Conservation (phyloP, 139 green algal genomes). For the Tetradesmus lagerheimii region DNA sequence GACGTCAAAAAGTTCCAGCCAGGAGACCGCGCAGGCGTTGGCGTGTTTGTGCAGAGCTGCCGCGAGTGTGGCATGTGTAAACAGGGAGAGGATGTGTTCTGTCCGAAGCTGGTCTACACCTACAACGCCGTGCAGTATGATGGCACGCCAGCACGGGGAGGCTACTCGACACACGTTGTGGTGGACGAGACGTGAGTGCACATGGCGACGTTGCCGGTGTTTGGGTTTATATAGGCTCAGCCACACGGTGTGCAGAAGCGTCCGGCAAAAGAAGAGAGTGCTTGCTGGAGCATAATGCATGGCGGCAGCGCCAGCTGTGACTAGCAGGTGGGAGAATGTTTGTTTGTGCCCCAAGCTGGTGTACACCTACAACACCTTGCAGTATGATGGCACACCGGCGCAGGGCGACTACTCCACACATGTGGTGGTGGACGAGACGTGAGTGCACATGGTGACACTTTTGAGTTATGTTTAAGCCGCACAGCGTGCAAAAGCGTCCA, state of each 20-base stretch:
- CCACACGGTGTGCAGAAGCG: no score
- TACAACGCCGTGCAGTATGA: slow-evolving; percentile 79
- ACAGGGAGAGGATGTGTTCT: slow-evolving; percentile 60
- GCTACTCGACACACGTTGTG: slow-evolving; percentile 81
- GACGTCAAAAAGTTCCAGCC: slow-evolving; percentile 79
- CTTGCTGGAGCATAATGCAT: no score
- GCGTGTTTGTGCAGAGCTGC: slow-evolving; percentile 85
- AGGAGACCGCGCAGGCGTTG: slow-evolving; percentile 83
- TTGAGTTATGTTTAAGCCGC: no score
- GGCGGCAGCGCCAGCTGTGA: no score
- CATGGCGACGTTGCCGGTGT: no score
- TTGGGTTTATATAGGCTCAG: no score
- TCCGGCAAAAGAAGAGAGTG: no score
- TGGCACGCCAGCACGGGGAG: slow-evolving; percentile 67
- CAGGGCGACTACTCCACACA: slow-evolving; percentile 84
- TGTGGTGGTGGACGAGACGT: slow-evolving; percentile 57
- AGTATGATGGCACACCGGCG: slow-evolving; percentile 56
- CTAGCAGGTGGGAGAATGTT: slow-evolving; percentile 55
- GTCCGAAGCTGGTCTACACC: slow-evolving; percentile 69
- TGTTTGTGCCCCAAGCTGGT: slow-evolving; percentile 60
- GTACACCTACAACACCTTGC: slow-evolving; percentile 79
- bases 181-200: slow-evolving; percentile 60
- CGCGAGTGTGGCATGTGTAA: slow-evolving; percentile 55
- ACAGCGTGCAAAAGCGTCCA: no score
- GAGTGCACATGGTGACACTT: no score